A percentile compares a stretch with the other conserved stretches of the same genome.
Conservation (phyloP, 2,329 filamentous ascomycete species). For the Aspergillus chevalieri region DNA sequence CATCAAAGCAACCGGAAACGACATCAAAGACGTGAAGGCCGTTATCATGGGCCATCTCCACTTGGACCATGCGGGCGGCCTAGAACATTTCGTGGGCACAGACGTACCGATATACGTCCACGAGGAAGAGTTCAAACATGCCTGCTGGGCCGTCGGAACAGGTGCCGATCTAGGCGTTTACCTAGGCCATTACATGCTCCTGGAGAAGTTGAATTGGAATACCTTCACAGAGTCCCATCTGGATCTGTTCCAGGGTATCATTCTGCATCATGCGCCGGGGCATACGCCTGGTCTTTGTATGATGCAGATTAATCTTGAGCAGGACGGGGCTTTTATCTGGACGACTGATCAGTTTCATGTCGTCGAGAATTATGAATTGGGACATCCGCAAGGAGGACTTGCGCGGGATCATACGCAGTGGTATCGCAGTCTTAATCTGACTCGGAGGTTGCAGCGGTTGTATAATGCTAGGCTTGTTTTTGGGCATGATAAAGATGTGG, state of each 20-base stretch:
- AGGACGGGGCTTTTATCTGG: constrained; percentile 7
- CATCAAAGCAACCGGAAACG: constrained; percentile 5
- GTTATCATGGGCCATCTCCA: constrained; percentile 10
- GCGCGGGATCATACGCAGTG: constrained; percentile 34
- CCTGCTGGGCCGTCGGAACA: constrained; percentile 9
- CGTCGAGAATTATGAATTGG: constrained; percentile 21
- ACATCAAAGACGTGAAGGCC: constrained; percentile 6
- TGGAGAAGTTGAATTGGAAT: constrained; percentile 2
- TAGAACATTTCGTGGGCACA: constrained; percentile 5
- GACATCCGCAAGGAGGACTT: constrained; percentile 31
- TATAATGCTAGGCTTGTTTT: constrained; percentile 27
- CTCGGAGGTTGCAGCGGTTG: constrained; percentile 25
- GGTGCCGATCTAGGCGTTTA: constrained; percentile 6
- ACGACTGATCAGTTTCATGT: constrained; percentile 10
- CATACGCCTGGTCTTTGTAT: constrained; percentile 6
- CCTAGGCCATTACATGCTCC: constrained; percentile 8
- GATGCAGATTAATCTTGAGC: constrained; percentile 8
- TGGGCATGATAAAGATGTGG: constrained; percentile 23
- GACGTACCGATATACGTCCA: constrained; percentile 9
- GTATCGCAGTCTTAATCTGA: constrained; percentile 29
- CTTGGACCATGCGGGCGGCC: constrained; percentile 6
- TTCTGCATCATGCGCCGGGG: constrained; percentile 5
- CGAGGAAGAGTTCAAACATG: constrained; percentile 4
- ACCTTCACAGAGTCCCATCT: constrained; percentile 6
- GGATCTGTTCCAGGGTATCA: constrained; percentile 9